Percentiles rank a stretch among this genome's conserved stretches.
phyloP scores from a whole-genome alignment of 2,329 filamentous ascomycete genomes.

The Diaporthe sp. region DNA sequence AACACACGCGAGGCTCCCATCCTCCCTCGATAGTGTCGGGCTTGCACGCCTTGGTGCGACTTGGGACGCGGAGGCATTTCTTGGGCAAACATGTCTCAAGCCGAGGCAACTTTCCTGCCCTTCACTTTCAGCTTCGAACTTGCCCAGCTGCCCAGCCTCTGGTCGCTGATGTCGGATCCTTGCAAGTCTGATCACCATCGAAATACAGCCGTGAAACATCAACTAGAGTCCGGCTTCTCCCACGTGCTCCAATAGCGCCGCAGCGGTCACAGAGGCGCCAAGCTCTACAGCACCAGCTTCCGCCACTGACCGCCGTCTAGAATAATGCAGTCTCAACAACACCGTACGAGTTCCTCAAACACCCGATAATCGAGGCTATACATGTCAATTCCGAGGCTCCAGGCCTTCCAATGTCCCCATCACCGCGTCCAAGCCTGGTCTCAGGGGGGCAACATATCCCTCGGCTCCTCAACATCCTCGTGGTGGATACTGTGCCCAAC shows the following conservation, averaged over 20 bases:
- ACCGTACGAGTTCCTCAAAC: background rate
- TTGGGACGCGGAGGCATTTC: background rate
- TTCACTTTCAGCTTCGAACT: background rate
- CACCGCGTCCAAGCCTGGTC: background rate
- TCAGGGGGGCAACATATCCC: no score
- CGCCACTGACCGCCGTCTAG: background rate
- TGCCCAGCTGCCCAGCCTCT: conserved; percentile 18
- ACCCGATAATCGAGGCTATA: background rate
- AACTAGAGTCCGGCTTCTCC: background rate
- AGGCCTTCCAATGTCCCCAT: background rate
- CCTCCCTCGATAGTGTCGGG: background rate
- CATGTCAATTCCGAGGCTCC: background rate
- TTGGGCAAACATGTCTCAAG: background rate
- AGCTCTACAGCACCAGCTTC: background rate
- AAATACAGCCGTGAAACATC: conserved; percentile 7
- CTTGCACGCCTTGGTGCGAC: conserved; percentile 8
- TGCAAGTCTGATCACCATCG: background rate
- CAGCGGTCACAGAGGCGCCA: background rate
- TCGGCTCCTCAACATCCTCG: no score
- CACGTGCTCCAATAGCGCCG: conserved; percentile 12
- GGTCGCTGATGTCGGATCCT: background rate
- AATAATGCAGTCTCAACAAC: background rate
- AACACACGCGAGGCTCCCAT: background rate
- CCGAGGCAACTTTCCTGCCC: conserved; percentile 19
- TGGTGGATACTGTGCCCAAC: background rate